Evolutionary conservation across 257 asterid species (phyloP).

Genomic region (Nicotiana otophora): DNA sequence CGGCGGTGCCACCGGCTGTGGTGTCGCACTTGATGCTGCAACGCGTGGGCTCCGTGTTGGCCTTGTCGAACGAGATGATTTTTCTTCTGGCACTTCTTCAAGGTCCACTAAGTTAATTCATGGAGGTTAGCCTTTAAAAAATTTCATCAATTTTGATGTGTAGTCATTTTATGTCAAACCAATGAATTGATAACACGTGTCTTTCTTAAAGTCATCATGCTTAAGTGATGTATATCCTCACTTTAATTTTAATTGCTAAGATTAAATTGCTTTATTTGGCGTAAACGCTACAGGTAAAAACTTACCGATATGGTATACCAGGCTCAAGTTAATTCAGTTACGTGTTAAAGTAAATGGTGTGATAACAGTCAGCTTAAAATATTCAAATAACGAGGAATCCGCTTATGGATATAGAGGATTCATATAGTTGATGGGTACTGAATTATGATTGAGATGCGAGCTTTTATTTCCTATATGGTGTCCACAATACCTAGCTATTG

Average conservation of each 20-base stretch:
- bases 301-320: neutral
- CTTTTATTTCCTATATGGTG: neutral
- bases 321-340: neutral
- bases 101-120: conserved; percentile 95
- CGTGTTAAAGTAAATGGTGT: neutral
- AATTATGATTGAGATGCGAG: neutral
- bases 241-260: too few relatives aligned
- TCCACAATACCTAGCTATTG: neutral
- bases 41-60: conserved; percentile 99
- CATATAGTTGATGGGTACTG: neutral
- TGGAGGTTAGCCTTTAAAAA: conserved; percentile 60
- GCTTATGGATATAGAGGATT: neutral
- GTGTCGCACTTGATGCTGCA: conserved; percentile 86
- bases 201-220: too few relatives aligned
- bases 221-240: too few relatives aligned
- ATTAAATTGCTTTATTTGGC: too few relatives aligned
- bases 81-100: conserved; percentile 91
- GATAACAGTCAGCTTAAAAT: neutral
- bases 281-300: too few relatives aligned
- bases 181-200: too few relatives aligned
- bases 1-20: conserved; percentile 97
- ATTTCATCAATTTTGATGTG: neutral
- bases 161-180: too few relatives aligned
- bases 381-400: neutral
- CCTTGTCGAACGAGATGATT: conserved; percentile 91